Evolutionary conservation across 768 basidiomycete species (phyloP).

Genomic region (Podaxis rugospora): DNA sequence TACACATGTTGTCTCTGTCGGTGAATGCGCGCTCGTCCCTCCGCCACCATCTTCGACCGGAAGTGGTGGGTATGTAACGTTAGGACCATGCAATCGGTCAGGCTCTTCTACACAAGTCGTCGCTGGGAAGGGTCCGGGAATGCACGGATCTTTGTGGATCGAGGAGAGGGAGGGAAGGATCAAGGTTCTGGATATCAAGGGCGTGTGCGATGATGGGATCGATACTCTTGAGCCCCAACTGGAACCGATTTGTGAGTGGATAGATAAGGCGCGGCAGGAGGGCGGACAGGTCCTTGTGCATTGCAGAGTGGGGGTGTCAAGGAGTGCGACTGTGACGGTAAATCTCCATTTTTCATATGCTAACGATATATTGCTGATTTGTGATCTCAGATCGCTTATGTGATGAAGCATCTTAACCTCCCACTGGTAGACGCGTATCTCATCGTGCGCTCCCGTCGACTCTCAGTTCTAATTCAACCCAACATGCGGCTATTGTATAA

Average conservation of each 20-base stretch:
- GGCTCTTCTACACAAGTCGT: conserved; percentile 31
- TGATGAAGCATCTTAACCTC: conserved; percentile 87
- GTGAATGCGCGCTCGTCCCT: conserved; percentile 88
- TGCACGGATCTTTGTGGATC: conserved; percentile 77
- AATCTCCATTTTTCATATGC: conserved; percentile 24
- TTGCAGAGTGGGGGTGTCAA: conserved; percentile 97
- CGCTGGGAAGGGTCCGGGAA: conserved; percentile 40
- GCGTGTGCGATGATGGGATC: conserved; percentile 94
- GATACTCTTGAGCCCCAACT: conserved; percentile 90
- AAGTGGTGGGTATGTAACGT: conserved; percentile 11
- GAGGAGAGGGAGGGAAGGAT: conserved; percentile 88
- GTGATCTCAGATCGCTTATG: conserved; percentile 75
- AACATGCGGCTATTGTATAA: conserved; percentile 96
- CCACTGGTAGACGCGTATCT: conserved; percentile 93
- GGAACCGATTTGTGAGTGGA: conserved; percentile 88
- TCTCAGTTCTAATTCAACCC: conserved; percentile 91
- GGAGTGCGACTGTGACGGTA: conserved; percentile 89
- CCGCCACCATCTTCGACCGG: conserved; percentile 41
- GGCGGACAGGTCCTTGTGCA: conserved; percentile 94
- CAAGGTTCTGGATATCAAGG: conserved; percentile 87
- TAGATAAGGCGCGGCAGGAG: conserved; percentile 74
- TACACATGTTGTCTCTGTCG: conserved; percentile 95
- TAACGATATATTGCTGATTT: background rate
- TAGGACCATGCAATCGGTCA: conserved; percentile 24
- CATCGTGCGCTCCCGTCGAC: conserved; percentile 82